These are phyloP conservation scores for Pisolithus orientalis DNA, from an alignment of 768 basidiomycete species.

Conservation along the genomic window DNA sequence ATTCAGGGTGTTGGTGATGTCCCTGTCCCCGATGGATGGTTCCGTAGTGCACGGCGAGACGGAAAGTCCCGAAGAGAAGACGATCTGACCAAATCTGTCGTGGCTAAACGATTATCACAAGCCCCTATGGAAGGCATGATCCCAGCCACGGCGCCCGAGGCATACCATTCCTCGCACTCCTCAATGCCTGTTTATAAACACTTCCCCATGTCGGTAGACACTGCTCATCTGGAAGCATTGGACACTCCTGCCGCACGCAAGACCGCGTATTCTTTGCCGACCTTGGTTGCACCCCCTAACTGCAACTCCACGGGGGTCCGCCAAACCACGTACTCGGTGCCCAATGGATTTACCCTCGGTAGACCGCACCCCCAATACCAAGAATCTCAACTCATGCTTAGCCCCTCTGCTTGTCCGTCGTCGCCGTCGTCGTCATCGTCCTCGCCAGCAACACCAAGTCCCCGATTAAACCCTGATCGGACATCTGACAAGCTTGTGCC, in stretches of 20 bases:
- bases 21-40: conserved; percentile 69
- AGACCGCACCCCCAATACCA: conserved; percentile 18
- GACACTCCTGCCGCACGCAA: conserved; percentile 20
- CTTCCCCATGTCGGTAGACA: conserved; percentile 26
- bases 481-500: conserved; percentile 47
- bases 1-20: conserved; percentile 62
- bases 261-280: conserved; percentile 25
- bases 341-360: conserved; percentile 14
- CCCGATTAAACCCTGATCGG: conserved; percentile 14
- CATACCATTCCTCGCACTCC: conserved; percentile 17
- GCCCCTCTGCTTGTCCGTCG: conserved; percentile 21
- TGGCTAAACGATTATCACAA: conserved; percentile 30
- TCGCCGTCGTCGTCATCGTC: conserved; percentile 35
- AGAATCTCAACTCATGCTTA: conserved; percentile 14
- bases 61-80: conserved; percentile 40
- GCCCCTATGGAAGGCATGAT: conserved; percentile 25
- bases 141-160: conserved; percentile 11
- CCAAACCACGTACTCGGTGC: conserved; percentile 29
- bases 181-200: conserved; percentile 21
- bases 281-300: conserved; percentile 19
- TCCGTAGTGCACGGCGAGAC: conserved; percentile 68
- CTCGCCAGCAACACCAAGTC: conserved; percentile 32
- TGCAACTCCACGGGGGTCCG: conserved; percentile 11
- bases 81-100: conserved; percentile 45
- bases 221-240: conserved; percentile 20